phyloP scores from a whole-genome alignment of 192 early-diverging fungal species.

The Chytriomyces confervae region DNA sequence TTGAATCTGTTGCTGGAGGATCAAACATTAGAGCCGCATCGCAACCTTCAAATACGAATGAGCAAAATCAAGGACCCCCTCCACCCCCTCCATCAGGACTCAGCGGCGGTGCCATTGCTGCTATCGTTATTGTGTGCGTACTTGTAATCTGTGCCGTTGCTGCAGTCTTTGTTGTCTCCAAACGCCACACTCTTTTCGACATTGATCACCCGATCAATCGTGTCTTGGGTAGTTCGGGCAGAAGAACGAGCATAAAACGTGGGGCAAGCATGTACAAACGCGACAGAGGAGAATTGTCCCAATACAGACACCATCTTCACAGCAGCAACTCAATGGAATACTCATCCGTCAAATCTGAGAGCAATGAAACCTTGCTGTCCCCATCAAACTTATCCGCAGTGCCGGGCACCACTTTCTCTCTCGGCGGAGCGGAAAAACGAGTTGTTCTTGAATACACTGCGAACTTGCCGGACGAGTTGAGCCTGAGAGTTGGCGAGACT shows the following conservation, averaged over 20 bases:
- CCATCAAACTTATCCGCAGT: not conserved
- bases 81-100: not conserved
- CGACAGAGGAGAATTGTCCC: not conserved
- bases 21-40: not conserved
- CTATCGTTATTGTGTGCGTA: not conserved
- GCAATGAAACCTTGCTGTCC: not conserved
- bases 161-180: not conserved
- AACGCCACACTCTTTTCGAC: not conserved
- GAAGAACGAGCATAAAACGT: not conserved
- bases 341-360: not conserved
- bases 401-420: not conserved
- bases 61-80: not conserved
- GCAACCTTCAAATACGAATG: not conserved
- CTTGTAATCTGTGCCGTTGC: not conserved
- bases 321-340: not conserved
- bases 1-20: not conserved
- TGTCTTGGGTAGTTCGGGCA: not conserved
- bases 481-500: not conserved
- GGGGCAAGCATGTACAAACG: not conserved
- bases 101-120: not conserved
- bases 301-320: not conserved
- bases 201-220: not conserved
- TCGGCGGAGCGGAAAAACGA: not conserved
- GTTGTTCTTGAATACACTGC: not conserved
- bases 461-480: conserved; percentile 1